Evolutionary conservation across 1,284 basidiomycete genomes (phyloP).

Genomic region (Calocybe gambosa): DNA sequence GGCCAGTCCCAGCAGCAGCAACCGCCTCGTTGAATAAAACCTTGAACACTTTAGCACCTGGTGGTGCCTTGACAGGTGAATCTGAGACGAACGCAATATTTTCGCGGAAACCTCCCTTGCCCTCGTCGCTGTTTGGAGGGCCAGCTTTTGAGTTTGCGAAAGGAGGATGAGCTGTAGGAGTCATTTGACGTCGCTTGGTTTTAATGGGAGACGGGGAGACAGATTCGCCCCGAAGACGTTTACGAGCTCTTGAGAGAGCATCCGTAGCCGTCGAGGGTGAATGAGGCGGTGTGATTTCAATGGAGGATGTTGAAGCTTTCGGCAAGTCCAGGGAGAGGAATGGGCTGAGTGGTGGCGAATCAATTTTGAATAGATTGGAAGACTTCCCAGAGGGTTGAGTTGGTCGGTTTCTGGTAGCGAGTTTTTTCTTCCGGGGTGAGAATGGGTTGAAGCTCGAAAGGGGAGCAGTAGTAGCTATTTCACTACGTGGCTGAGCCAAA

Average conservation of each 20-base stretch:
- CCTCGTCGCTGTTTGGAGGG: conserved; percentile 22
- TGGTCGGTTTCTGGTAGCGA: conserved; percentile 23
- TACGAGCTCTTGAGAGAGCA: conserved; percentile 63
- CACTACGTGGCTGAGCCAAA: conserved; percentile 42
- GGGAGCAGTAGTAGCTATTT: conserved; percentile 42
- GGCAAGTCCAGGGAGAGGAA: conserved; percentile 28
- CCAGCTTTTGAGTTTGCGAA: conserved; percentile 20
- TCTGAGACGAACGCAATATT: conserved; percentile 55
- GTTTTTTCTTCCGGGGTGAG: conserved; percentile 61
- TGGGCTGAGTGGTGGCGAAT: conserved; percentile 32
- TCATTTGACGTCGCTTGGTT: conserved; percentile 56
- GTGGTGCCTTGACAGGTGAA: conserved; percentile 60
- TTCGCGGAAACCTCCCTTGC: conserved; percentile 33
- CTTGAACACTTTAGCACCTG: conserved; percentile 54
- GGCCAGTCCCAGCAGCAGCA: conserved; percentile 18
- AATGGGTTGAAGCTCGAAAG: conserved; percentile 64
- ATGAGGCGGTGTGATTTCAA: conserved; percentile 16
- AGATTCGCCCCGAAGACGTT: conserved; percentile 71
- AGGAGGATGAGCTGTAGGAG: conserved; percentile 25
- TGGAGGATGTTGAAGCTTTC: conserved; percentile 21
- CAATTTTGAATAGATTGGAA: conserved; percentile 44
- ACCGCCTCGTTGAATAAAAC: conserved; percentile 57
- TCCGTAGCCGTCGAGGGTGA: conserved; percentile 23
- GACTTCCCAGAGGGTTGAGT: conserved; percentile 9
- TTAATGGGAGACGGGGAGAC: conserved; percentile 77